Percentiles rank a stretch among this genome's conserved stretches.
Evolutionary conservation across 495 filamentous ascomycete species (phyloP).

Genomic region (Parmelia sp.): DNA sequence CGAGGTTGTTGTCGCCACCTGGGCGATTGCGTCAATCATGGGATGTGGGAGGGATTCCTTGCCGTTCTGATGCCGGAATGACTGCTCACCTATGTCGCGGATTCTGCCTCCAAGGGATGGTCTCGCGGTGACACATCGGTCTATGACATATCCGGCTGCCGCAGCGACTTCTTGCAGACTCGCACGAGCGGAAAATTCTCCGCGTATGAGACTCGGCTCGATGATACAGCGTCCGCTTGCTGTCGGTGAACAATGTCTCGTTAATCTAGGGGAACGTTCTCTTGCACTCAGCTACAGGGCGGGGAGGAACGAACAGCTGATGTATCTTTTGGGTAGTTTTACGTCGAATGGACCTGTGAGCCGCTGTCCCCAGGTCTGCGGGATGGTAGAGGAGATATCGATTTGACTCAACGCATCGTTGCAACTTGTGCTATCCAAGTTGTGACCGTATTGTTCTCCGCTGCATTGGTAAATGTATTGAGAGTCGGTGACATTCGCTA

Average conservation of each 20-base stretch:
- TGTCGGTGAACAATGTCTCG: neutral
- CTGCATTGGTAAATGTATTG: neutral
- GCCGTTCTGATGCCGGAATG: neutral
- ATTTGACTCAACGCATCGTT: neutral
- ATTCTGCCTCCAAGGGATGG: neutral
- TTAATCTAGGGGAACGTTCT: neutral
- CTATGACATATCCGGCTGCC: neutral
- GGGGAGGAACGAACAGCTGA: neutral
- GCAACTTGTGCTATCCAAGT: neutral
- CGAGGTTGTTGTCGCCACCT: constrained; percentile 1
- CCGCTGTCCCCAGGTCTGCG: neutral
- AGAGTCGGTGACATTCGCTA: neutral
- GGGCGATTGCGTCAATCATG: neutral
- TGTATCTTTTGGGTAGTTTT: constrained; percentile 1
- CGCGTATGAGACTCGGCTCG: neutral
- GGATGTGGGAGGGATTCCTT: neutral
- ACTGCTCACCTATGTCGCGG: neutral
- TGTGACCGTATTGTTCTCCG: neutral
- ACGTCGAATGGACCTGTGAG: neutral
- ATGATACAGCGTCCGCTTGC: neutral
- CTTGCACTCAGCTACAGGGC: neutral
- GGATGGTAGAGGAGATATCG: neutral
- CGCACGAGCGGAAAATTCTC: neutral
- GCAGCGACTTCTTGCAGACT: neutral
- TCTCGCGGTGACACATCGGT: neutral